Base-by-base conservation (phyloP, 129 eudicot species). In the Lactuca sativa region DNA sequence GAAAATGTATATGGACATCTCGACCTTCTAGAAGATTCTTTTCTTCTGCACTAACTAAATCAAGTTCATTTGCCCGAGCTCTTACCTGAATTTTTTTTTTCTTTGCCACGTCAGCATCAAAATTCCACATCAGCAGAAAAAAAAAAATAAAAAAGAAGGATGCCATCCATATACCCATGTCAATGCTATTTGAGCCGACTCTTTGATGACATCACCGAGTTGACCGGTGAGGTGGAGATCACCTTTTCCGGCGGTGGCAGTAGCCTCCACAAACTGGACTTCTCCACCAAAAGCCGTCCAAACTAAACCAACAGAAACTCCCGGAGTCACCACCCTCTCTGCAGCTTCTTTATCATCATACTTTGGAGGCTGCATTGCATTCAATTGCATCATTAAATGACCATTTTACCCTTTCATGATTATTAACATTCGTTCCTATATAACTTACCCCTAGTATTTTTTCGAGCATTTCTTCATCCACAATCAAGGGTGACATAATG, bases 281-380 rank as follows among this genome's bases (percentile, higher is more conserved):
- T 92, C 96, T 15, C 98, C 98, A 43, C 98, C 98, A 67, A 82
- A 84, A 14, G 89, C 83, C 4, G 98, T 92, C 98, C 98, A 92
- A 48, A 92, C 98, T 56, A 92, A 83, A 41, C 98, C 98, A 70
- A 92, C 90, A 7, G 98, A 78, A 62, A 92, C 75, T 16, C 98
- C 98, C 21, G 98, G 98, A 36, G 85, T 80, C 48, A 95, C 82
- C 59, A 92, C 96, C 64, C 98, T 77, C 67, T 92, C 98, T 37
- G 84, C 88, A 56, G 98, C 80, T 82, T 92, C 96, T 51, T 77
- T 83, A 67, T 84, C 90, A 81, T 92, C 98, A 67, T 66, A 92
- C 73, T 91, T 86, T 65, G 98, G 91, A 38, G 98, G 96, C 98
- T 92, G 85, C 67, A 78, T 40, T 36, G 32, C 55, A 12, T 48